Conservation (phyloP, 2,329 filamentous ascomycete genomes). For the Xylariaceae sp. region DNA sequence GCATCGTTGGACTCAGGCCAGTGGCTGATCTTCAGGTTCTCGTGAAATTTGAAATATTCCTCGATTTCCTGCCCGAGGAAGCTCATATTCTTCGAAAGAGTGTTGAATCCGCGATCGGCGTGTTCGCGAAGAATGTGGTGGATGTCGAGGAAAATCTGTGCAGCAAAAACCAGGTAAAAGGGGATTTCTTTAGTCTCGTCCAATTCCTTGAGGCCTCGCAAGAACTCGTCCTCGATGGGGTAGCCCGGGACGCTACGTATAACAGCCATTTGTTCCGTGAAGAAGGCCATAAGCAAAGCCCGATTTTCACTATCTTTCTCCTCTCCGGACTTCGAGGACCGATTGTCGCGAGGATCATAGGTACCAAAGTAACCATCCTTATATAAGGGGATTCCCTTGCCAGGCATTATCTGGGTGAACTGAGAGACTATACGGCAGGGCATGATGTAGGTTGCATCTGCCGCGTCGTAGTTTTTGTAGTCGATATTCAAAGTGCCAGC, state of each 20-base stretch:
- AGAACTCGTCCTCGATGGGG: conserved; percentile 29
- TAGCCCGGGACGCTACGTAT: conserved; percentile 13
- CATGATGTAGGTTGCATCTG: conserved; percentile 13
- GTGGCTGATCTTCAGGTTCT: conserved; percentile 18
- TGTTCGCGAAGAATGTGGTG: conserved; percentile 23
- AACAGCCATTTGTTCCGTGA: conserved; percentile 25
- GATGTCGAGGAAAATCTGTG: conserved; percentile 35
- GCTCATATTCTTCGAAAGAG: conserved; percentile 7
- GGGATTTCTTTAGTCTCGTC: conserved; percentile 23
- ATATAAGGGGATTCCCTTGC: conserved; percentile 10
- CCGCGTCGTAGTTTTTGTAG: conserved; percentile 23
- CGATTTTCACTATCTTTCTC: conserved; percentile 30
- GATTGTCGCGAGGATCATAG: conserved; percentile 20
- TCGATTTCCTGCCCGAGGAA: conserved; percentile 18
- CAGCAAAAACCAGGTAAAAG: conserved; percentile 31
- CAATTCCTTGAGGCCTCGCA: conserved; percentile 27
- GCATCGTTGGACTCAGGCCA: conserved; percentile 25
- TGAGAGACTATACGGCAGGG: conserved; percentile 9
- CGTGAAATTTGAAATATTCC: conserved; percentile 24
- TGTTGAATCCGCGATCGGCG: conserved; percentile 4
- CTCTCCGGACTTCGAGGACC: conserved; percentile 14
- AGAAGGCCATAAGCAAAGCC: conserved; percentile 24
- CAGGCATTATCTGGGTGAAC: conserved; percentile 10
- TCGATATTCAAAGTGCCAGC: conserved; percentile 15
- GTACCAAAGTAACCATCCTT: conserved; percentile 17